Evolutionary conservation across 2,329 filamentous ascomycete genomes (phyloP).

Genomic region (Lachnellula arida): DNA sequence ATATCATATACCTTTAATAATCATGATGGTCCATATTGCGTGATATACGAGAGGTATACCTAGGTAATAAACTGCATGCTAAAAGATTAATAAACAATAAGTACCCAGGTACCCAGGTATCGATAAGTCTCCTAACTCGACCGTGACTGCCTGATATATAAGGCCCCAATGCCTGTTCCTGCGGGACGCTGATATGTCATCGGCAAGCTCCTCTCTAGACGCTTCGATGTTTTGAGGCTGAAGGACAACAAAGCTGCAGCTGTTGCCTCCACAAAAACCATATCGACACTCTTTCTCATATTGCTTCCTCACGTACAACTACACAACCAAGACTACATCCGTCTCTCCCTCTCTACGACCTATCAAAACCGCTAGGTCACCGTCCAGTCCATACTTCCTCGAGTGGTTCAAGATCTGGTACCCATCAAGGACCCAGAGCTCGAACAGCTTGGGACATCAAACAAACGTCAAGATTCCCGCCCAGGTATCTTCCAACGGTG

Average conservation of each 20-base stretch:
- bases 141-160: too few species aligned
- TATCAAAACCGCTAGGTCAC: background rate
- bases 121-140: background rate
- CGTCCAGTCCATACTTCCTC: slow-evolving; percentile 6
- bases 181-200: background rate
- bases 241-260: background rate
- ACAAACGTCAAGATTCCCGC: slow-evolving; percentile 32
- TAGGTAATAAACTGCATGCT: too few species aligned
- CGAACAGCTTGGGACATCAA: slow-evolving; percentile 15
- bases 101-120: background rate
- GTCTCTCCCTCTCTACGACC: background rate
- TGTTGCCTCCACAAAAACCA: background rate
- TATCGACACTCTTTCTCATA: background rate
- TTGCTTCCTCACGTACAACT: background rate
- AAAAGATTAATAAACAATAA: too few species aligned
- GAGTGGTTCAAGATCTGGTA: slow-evolving; percentile 14
- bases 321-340: too few species aligned
- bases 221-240: background rate
- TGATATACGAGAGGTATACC: background rate
- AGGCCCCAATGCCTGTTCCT: background rate
- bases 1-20: background rate
- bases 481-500: slow-evolving; percentile 20
- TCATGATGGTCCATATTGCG: background rate
- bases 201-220: background rate
- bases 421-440: slow-evolving; percentile 15